These are phyloP conservation scores for Pezicula radicicola DNA, from an alignment of 2,329 filamentous ascomycete genomes.

Conservation along the genomic window DNA sequence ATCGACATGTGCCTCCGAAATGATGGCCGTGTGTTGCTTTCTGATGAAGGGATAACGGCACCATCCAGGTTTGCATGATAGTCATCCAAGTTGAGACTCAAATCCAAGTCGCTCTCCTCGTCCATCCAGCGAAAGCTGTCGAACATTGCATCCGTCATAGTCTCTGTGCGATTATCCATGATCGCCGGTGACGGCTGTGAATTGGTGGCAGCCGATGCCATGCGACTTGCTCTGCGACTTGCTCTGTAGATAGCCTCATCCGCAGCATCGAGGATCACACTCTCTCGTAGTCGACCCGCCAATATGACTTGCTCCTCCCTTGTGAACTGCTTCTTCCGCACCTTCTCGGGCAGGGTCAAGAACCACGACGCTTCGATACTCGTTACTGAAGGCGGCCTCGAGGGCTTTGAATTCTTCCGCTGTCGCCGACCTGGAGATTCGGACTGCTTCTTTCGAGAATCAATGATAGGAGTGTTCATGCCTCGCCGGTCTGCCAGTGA, in stretches of 20 bases:
- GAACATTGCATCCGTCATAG: slow-evolving; percentile 39
- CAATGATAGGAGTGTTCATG: slow-evolving; percentile 19
- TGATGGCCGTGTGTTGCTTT: slow-evolving; percentile 50
- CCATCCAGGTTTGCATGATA: slow-evolving; percentile 63
- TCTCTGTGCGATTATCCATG: slow-evolving; percentile 13
- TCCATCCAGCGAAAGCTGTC: slow-evolving; percentile 74
- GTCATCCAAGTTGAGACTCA: slow-evolving; percentile 65
- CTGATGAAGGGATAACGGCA: slow-evolving; percentile 42
- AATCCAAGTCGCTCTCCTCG: slow-evolving; percentile 67
- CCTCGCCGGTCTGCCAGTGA: slow-evolving; percentile 26
- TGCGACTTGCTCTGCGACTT: slow-evolving; percentile 35
- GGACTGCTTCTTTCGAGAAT: slow-evolving; percentile 18
- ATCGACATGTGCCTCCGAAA: slow-evolving; percentile 73
- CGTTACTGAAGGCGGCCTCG: slow-evolving; percentile 33
- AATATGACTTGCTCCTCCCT: slow-evolving; percentile 67
- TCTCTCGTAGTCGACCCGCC: slow-evolving; percentile 48
- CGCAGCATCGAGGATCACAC: slow-evolving; percentile 52
- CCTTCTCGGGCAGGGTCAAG: slow-evolving; percentile 67
- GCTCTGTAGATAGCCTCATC: slow-evolving; percentile 55
- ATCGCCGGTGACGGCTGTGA: slow-evolving; percentile 19
- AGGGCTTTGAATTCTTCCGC: slow-evolving; percentile 10
- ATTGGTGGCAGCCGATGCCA: slow-evolving; percentile 28
- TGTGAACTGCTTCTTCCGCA: slow-evolving; percentile 68
- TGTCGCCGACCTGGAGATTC: slow-evolving; percentile 20
- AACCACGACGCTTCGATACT: slow-evolving; percentile 65